Evolutionary conservation across 108 stramenopile species (phyloP).

Genomic region (Cyclotella atomus): DNA sequence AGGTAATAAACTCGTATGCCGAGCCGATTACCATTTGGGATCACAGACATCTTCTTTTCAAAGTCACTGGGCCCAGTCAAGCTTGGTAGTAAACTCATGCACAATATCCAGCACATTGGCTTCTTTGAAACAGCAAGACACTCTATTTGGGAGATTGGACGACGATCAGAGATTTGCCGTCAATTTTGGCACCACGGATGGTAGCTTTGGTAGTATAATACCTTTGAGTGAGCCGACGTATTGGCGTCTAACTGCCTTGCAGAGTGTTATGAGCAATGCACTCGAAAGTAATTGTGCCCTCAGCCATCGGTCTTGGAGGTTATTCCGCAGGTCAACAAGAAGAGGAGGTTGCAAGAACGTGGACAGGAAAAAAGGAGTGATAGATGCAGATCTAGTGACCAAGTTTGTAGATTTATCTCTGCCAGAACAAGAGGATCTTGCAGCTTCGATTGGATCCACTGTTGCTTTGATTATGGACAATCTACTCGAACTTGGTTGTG

Average conservation of each 20-base stretch:
- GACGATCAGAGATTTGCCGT: conserved; percentile 88
- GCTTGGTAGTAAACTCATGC: conserved; percentile 75
- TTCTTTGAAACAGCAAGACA: conserved; percentile 86
- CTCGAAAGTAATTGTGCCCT: conserved; percentile 88
- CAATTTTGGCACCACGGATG: conserved; percentile 89
- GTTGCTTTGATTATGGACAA: conserved; percentile 91
- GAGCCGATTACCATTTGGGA: conserved; percentile 91
- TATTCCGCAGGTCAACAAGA: conserved; percentile 77
- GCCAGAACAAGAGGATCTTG: conserved; percentile 91
- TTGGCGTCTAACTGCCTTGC: conserved; percentile 89
- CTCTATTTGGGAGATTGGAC: conserved; percentile 72
- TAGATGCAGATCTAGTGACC: conserved; percentile 90
- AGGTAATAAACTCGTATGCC: conserved; percentile 90
- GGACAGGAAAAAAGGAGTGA: conserved; percentile 89
- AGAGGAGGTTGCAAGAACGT: conserved; percentile 81
- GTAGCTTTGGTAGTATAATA: conserved; percentile 75
- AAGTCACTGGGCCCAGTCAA: conserved; percentile 79
- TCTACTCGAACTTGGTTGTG: conserved; percentile 81
- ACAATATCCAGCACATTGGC: conserved; percentile 73
- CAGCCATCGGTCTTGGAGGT: conserved; percentile 76
- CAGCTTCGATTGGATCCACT: conserved; percentile 93
- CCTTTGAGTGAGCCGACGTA: conserved; percentile 88
- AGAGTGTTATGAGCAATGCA: conserved; percentile 91
- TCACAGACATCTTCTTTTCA: conserved; percentile 74
- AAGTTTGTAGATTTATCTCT: conserved; percentile 78